Base-by-base conservation (phyloP, 768 basidiomycete genomes). In the Naganishia kalamii region DNA sequence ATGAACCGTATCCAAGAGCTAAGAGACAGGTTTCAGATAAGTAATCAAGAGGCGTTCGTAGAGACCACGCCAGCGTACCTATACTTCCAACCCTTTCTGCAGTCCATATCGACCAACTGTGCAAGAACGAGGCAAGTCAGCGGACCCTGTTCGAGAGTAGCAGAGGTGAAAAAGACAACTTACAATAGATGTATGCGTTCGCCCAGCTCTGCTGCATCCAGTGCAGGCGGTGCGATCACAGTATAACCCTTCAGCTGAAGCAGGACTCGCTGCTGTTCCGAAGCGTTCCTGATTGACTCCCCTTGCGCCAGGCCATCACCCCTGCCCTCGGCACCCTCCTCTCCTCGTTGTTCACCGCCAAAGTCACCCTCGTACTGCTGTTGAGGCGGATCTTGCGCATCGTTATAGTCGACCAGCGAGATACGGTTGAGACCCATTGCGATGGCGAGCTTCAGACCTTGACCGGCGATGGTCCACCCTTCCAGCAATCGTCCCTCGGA, bases 101-200 rank as follows among this genome's bases (percentile, higher is more conserved):
- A 41, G 30, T 30, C 63, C 50, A 46, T 43, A 51, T 52, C 10
- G 63, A 35, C 63, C 63, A 64, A 41, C 63, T 64, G 27, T 25
- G 17, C 7, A n/a, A 13, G 4, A 30, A 51, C 15, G 33, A 4
- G 7, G n/a, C 27, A 29, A 8, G 17, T 17, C 11, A 30, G 32
- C 35, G 0, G 37, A 50, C 5, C 2, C 7, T 19, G 19, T 21
- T 43, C n/a, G 32, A 52, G 13, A 1, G 32, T 6, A 10, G 27
- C 19, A 29, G n/a, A 19, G 5, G 17, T n/a, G 30, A 15, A 11
- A 23, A 32, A 23, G 29, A 33, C 30, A 11, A 51, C 66, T 62
- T 30, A 67, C 66, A 67, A 67, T 15, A 67, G 27, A 33, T 67
- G 66, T 29, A 67, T 44, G 12, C 66, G 29, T 54, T 67, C 66